phyloP scores from a whole-genome alignment of 2,329 filamentous ascomycete genomes.

The Colletotrichum caudatum region DNA sequence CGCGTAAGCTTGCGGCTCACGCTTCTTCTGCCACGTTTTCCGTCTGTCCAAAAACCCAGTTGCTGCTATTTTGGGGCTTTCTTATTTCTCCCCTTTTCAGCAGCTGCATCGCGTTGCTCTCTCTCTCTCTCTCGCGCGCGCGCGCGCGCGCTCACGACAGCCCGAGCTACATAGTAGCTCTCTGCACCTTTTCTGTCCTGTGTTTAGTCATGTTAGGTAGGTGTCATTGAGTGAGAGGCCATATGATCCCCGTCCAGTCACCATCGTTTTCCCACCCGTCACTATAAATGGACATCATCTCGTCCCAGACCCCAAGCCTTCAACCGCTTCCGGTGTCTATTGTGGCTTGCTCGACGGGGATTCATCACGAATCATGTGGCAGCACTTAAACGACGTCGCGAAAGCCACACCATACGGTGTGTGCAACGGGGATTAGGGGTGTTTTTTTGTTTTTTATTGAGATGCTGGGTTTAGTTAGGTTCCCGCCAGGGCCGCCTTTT shows the following conservation, averaged over 20 bases:
- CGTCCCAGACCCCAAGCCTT: conserved; percentile 19
- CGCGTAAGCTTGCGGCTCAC: conserved; percentile 6
- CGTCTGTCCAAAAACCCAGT: neutral
- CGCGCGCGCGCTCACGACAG: no score
- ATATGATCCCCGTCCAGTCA: no score
- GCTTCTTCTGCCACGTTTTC: conserved; percentile 21
- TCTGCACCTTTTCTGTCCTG: neutral
- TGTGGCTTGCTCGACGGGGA: neutral
- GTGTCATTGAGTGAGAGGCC: neutral
- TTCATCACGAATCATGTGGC: conserved; percentile 31
- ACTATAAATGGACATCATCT: conserved; percentile 11
- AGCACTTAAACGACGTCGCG: conserved; percentile 32
- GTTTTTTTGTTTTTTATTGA: no score
- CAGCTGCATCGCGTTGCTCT: neutral
- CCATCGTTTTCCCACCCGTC: neutral
- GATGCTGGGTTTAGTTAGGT: conserved; percentile 29
- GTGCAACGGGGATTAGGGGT: neutral
- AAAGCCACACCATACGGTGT: conserved; percentile 27
- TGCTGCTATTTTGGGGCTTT: conserved; percentile 25
- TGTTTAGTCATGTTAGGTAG: neutral
- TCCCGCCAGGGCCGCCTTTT: neutral
- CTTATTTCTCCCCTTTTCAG: neutral
- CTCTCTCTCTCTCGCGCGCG: no score
- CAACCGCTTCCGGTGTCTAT: neutral
- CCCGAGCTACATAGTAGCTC: no score